phyloP scores from a whole-genome alignment of 169 alveolate genomes.

The Cryptosporidium muris region DNA sequence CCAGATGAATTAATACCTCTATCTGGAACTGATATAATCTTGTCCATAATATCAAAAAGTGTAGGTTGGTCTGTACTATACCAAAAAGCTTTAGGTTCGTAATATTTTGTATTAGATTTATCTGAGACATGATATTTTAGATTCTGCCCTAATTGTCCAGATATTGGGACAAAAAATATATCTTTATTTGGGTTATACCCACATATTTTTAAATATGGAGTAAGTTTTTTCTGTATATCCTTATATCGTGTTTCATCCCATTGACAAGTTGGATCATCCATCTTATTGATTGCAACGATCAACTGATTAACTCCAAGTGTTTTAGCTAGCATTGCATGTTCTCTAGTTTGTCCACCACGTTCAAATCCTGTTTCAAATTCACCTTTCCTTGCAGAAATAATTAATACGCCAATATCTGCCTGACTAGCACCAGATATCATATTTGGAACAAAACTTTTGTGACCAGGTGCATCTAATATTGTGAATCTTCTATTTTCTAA shows the following conservation, averaged over 20 bases:
- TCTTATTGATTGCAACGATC: constrained; percentile 96
- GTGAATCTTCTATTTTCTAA: constrained; percentile 94
- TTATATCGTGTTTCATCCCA: constrained; percentile 93
- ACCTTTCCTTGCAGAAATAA: constrained; percentile 95
- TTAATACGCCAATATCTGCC: constrained; percentile 99
- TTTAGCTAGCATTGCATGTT: constrained; percentile 98
- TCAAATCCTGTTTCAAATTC: constrained; percentile 99
- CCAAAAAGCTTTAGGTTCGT: constrained; percentile 78
- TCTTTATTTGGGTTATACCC: constrained; percentile 90
- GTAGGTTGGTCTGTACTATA: constrained; percentile 83
- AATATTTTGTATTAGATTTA: constrained; percentile 63
- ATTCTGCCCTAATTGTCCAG: constrained; percentile 97
- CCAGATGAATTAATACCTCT: constrained; percentile 24
- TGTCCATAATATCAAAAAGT: constrained; percentile 84
- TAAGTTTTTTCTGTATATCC: constrained; percentile 83
- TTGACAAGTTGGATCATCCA: constrained; percentile 97
- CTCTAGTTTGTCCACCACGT: constrained; percentile 99
- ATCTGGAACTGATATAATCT: constrained; percentile 34
- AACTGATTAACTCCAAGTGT: constrained; percentile 95
- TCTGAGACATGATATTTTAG: constrained; percentile 84
- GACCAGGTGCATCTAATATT: constrained; percentile 99
- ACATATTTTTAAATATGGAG: constrained; percentile 89
- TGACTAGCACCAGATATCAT: constrained; percentile 99
- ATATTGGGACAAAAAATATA: constrained; percentile 93
- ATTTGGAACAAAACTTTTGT: constrained; percentile 98